Conservation (phyloP, 1,139 yeast genomes). For the Candida frijolesensis region DNA sequence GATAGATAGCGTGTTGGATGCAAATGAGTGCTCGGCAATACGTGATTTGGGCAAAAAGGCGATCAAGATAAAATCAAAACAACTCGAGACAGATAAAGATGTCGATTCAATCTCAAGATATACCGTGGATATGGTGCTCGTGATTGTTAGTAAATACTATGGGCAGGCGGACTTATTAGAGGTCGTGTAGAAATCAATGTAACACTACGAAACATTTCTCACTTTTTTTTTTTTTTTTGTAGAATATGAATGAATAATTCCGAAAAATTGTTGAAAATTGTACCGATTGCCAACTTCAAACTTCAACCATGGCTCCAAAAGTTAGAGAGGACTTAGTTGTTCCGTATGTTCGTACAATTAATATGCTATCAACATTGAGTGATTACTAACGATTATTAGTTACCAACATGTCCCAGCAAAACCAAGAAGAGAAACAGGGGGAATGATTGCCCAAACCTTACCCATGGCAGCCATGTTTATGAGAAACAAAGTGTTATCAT, state of each 20-base stretch:
- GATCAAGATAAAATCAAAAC: conserved; percentile 23
- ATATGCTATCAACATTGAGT: not conserved
- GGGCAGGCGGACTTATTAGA: conserved; percentile 37
- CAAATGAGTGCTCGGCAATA: conserved; percentile 35
- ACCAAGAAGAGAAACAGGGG: conserved; percentile 44
- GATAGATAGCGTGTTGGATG: conserved; percentile 36
- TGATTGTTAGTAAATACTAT: conserved; percentile 36
- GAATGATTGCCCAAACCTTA: conserved; percentile 57
- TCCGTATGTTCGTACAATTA: conserved; percentile 33
- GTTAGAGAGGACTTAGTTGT: conserved; percentile 42
- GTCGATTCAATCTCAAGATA: conserved; percentile 15
- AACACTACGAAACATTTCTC: not conserved
- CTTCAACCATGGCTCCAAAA: conserved; percentile 29
- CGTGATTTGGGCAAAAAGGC: conserved; percentile 47
- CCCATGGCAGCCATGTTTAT: conserved; percentile 71
- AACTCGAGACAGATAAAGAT: conserved; percentile 12
- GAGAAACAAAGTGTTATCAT: conserved; percentile 56
- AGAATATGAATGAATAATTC: not conserved
- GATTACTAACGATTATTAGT: conserved; percentile 22
- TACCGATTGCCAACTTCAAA: not conserved
- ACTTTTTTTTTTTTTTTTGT: not conserved
- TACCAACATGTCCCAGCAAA: conserved; percentile 54
- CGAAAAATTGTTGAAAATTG: not conserved
- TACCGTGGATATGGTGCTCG: conserved; percentile 36
- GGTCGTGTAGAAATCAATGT: conserved; percentile 4